These are phyloP conservation scores for Vitis amurensis DNA, from an alignment of 164 flowering plant species.

Conservation along the genomic window DNA sequence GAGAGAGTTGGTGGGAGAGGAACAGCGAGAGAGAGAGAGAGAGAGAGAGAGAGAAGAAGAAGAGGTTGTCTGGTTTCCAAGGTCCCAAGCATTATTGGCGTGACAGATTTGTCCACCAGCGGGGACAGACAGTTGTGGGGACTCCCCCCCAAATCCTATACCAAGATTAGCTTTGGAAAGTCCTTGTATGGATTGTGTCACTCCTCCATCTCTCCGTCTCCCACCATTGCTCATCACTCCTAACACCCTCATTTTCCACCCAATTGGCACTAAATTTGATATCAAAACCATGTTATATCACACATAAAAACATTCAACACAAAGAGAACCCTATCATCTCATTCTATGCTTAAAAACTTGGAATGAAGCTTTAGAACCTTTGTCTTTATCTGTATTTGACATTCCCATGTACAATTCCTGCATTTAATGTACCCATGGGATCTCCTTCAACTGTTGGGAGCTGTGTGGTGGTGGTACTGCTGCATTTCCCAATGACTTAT, in stretches of 20 bases:
- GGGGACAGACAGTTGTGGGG: slow-evolving; percentile 64
- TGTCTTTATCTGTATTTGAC: no score
- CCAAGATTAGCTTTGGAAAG: slow-evolving; percentile 18
- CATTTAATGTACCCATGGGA: no score
- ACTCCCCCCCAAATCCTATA: slow-evolving; percentile 11
- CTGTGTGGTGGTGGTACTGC: no score
- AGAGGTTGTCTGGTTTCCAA: slow-evolving; percentile 33
- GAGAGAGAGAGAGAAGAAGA: slow-evolving; percentile 17
- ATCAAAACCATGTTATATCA: no score
- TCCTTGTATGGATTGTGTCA: slow-evolving; percentile 29
- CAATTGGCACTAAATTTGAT: no score
- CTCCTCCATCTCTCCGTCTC: not conserved
- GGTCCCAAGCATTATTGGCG: slow-evolving; percentile 54
- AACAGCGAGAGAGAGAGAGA: slow-evolving; percentile 15
- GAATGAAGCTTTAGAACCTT: no score
- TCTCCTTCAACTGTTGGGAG: no score
- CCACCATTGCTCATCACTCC: not conserved
- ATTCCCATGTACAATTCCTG: no score
- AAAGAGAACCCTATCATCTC: no score
- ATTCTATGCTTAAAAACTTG: no score
- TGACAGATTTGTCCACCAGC: slow-evolving; percentile 58
- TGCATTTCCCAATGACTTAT: no score
- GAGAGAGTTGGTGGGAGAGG: slow-evolving; percentile 23
- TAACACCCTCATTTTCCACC: not conserved
- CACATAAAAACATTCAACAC: no score